Percentiles rank a stretch among this genome's conserved stretches.
These are phyloP conservation scores for Auxenochlorella protothecoides DNA, from an alignment of 139 green algal species.

Conservation along the genomic window DNA sequence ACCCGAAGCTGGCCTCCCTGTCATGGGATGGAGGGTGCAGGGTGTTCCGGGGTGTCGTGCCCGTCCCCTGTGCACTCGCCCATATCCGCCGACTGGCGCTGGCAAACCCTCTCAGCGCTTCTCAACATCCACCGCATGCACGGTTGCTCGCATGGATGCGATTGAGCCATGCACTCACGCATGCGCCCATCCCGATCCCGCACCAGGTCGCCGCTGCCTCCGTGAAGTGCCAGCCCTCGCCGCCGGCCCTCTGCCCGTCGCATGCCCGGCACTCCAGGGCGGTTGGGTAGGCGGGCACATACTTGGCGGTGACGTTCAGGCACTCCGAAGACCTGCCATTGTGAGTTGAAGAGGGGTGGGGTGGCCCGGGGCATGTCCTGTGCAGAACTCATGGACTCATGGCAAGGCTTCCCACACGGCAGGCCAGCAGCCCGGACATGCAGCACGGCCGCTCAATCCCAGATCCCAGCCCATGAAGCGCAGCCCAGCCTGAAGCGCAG, in stretches of 20 bases:
- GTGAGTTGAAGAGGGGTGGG: background rate
- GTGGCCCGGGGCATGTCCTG: too few species aligned
- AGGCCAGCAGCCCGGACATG: background rate
- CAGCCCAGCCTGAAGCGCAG: background rate
- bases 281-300: conserved; percentile 43
- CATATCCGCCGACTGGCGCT: too few species aligned
- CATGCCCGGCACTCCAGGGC: conserved; percentile 22
- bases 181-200: background rate
- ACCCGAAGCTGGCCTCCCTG: conserved; percentile 30
- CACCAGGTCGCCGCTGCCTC: conserved; percentile 24
- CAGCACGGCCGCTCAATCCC: background rate
- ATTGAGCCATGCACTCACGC: background rate
- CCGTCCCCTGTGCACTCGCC: too few species aligned
- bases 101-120: background rate
- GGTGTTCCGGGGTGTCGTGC: too few species aligned
- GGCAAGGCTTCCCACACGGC: too few species aligned
- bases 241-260: background rate
- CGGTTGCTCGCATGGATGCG: background rate
- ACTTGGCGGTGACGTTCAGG: conserved; percentile 34
- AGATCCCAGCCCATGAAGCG: background rate
- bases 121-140: background rate
- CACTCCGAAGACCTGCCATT: conserved; percentile 19
- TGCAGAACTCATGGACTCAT: too few species aligned
- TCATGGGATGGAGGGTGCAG: background rate
- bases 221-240: conserved; percentile 14